Evolutionary conservation across 768 basidiomycete genomes (phyloP).

Genomic region (Lactarius akahatsu): DNA sequence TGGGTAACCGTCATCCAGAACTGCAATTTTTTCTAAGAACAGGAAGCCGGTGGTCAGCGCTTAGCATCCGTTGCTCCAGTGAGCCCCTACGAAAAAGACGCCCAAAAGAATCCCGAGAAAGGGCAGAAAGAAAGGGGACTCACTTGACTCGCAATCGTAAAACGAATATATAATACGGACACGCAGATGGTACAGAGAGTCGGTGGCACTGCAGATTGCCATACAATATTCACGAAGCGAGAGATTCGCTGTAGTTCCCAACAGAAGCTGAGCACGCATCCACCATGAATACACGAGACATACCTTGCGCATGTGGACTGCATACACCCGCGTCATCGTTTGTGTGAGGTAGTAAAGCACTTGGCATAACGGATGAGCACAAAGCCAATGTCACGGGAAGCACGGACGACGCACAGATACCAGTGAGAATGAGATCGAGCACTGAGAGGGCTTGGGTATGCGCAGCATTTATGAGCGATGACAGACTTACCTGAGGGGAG

Average conservation of each 20-base stretch:
- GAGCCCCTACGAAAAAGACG: neutral
- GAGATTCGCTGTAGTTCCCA: slow-evolving; percentile 2
- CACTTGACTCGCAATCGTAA: neutral
- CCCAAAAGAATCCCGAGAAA: neutral
- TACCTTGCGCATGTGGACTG: slow-evolving; percentile 4
- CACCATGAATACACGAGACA: neutral
- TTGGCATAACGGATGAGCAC: neutral
- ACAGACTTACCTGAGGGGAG: neutral
- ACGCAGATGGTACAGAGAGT: slow-evolving; percentile 14
- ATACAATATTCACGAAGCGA: slow-evolving; percentile 3
- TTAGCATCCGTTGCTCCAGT: neutral
- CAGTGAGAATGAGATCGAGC: neutral
- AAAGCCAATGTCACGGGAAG: neutral
- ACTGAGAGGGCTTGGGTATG: neutral
- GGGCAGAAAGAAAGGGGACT: neutral
- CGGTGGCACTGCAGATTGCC: slow-evolving; percentile 20
- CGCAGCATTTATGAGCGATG: neutral
- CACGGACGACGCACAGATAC: neutral
- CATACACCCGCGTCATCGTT: neutral
- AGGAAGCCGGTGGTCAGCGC: neutral
- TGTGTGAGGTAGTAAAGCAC: neutral
- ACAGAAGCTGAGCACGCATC: neutral
- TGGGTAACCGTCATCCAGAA: slow-evolving; percentile 1
- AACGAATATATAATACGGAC: neutral
- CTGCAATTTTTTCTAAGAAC: neutral